These are phyloP conservation scores for Gautieria morchelliformis DNA, from an alignment of 768 basidiomycete species.

Conservation along the genomic window DNA sequence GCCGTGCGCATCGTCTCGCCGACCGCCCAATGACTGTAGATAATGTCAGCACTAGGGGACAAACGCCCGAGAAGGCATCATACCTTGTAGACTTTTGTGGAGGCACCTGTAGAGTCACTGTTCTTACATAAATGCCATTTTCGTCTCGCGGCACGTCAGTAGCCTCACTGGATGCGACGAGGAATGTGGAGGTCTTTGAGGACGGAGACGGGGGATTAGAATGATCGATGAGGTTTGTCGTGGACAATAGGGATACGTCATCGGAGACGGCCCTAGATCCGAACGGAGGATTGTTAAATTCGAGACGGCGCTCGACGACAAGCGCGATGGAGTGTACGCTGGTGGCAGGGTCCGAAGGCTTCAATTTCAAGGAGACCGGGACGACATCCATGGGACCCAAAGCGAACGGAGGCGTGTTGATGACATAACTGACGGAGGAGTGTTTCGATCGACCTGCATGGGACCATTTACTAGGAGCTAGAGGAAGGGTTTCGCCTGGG, in stretches of 20 bases:
- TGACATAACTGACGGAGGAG: slow-evolving; percentile 41
- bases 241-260: background rate
- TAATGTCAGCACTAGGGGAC: background rate
- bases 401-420: slow-evolving; percentile 45
- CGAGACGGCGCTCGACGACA: slow-evolving; percentile 63
- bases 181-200: slow-evolving; percentile 8
- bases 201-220: slow-evolving; percentile 2
- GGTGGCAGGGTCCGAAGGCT: slow-evolving; percentile 47
- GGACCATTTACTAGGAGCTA: slow-evolving; percentile 5
- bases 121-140: slow-evolving; percentile 49
- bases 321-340: slow-evolving; percentile 54
- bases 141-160: slow-evolving; percentile 50
- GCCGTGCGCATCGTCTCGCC: slow-evolving; percentile 68
- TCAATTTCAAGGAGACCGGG: slow-evolving; percentile 51
- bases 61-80: background rate
- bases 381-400: slow-evolving; percentile 69
- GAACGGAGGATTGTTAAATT: slow-evolving; percentile 32
- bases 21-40: slow-evolving; percentile 61
- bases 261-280: background rate
- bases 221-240: slow-evolving; percentile 5
- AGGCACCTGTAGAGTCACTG: slow-evolving; percentile 65
- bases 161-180: slow-evolving; percentile 31
- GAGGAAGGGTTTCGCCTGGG: slow-evolving; percentile 31
- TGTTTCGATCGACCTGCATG: slow-evolving; percentile 24
- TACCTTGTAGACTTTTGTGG: slow-evolving; percentile 39